These are phyloP conservation scores for Diutina mesorugosa DNA, from an alignment of 1,139 yeast genomes.

Conservation along the genomic window DNA sequence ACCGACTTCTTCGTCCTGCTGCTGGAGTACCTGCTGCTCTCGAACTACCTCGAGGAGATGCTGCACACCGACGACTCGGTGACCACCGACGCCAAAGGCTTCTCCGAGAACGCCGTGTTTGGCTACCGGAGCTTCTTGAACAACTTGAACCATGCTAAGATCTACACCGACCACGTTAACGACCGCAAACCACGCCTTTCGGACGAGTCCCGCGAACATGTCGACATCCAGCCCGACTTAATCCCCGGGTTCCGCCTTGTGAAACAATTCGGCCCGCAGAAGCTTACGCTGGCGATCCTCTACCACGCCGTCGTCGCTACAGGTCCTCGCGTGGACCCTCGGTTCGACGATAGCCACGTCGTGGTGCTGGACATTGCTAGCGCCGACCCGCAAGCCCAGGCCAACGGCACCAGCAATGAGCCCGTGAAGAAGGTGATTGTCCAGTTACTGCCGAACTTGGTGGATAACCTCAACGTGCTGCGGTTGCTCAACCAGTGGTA, in stretches of 20 bases:
- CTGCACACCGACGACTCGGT: neutral
- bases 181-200: slow-evolving; percentile 6
- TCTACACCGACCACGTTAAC: slow-evolving; percentile 13
- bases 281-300: slow-evolving; percentile 10
- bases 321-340: neutral
- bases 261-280: slow-evolving; percentile 10
- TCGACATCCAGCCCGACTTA: slow-evolving; percentile 9
- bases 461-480: slow-evolving; percentile 11
- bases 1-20: neutral
- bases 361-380: neutral
- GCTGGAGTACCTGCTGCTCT: neutral
- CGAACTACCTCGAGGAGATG: neutral
- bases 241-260: slow-evolving; percentile 15
- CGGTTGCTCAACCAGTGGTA: slow-evolving; percentile 25
- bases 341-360: neutral
- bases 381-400: neutral
- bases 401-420: neutral
- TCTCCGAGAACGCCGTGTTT: neutral
- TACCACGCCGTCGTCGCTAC: neutral
- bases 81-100: neutral
- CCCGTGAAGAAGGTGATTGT: slow-evolving; percentile 12
- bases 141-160: slow-evolving; percentile 14
- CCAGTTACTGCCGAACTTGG: slow-evolving; percentile 15
- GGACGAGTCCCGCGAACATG: slow-evolving; percentile 8
- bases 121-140: slow-evolving; percentile 14